Conservation (phyloP, 2,329 filamentous ascomycete species). For the Pseudocercospora fijiensis region DNA sequence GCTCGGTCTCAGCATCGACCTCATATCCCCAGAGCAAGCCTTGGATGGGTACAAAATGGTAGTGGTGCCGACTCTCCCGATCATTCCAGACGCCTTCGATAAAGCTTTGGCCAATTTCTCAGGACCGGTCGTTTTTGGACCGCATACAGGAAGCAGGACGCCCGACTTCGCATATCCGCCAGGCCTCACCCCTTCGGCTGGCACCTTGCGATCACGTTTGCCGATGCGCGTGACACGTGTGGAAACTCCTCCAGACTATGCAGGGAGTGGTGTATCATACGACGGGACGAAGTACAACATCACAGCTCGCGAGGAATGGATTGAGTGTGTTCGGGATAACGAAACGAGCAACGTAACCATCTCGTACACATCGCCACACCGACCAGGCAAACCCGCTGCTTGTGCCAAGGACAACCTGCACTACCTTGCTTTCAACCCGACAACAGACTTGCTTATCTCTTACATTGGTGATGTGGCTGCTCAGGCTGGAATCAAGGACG, state of each 20-base stretch:
- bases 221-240: conserved; percentile 27
- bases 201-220: conserved; percentile 18
- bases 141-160: conserved; percentile 25
- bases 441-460: conserved; percentile 23
- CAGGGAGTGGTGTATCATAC: conserved; percentile 25
- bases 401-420: conserved; percentile 23
- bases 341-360: conserved; percentile 22
- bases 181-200: conserved; percentile 24
- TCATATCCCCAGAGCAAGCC: conserved; percentile 26
- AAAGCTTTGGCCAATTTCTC: conserved; percentile 17
- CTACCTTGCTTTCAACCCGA: conserved; percentile 29
- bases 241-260: conserved; percentile 26
- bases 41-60: conserved; percentile 27
- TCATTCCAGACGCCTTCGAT: conserved; percentile 25
- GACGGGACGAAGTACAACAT: conserved; percentile 25
- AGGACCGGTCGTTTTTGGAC: conserved; percentile 25
- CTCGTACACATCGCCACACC: conserved; percentile 25
- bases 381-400: conserved; percentile 25
- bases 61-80: conserved; percentile 28
- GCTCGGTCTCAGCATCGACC: conserved; percentile 27
- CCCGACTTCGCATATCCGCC: conserved; percentile 26
- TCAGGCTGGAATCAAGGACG: conserved; percentile 21
- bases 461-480: conserved; percentile 27
- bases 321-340: conserved; percentile 21
- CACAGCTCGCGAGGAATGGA: conserved; percentile 25